phyloP scores from a whole-genome alignment of 2,329 filamentous ascomycete genomes.

The Colletotrichum sp. region DNA sequence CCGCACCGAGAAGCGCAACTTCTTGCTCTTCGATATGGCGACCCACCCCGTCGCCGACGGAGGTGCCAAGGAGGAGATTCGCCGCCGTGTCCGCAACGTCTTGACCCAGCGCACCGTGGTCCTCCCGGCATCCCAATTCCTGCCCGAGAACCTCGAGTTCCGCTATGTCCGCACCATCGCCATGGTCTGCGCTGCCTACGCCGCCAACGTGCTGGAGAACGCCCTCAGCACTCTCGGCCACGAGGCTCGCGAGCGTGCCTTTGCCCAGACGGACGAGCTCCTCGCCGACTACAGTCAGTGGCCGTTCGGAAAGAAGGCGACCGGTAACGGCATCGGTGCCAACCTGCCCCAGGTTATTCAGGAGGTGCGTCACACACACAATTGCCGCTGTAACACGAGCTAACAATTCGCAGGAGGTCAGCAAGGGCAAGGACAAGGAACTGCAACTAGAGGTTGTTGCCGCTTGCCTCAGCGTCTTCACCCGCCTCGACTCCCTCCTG shows the following conservation, averaged over 20 bases:
- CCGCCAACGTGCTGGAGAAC: conserved; percentile 97
- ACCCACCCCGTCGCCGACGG: conserved; percentile 97
- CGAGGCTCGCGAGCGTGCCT: conserved; percentile 91
- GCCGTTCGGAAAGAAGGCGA: conserved; percentile 89
- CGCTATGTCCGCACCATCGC: conserved; percentile 88
- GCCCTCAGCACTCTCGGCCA: conserved; percentile 93
- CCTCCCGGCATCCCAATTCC: conserved; percentile 82
- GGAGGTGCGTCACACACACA: conserved; percentile 57
- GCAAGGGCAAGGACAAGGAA: conserved; percentile 88
- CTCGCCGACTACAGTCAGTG: conserved; percentile 96
- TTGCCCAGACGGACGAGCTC: conserved; percentile 95
- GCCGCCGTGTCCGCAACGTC: conserved; percentile 88
- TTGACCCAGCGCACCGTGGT: conserved; percentile 95
- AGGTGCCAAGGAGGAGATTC: conserved; percentile 96
- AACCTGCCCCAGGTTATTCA: conserved; percentile 87
- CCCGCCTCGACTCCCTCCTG: conserved; percentile 92
- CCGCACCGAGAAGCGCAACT: conserved; percentile 98
- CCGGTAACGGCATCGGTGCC: conserved; percentile 82
- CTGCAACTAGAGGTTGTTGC: conserved; percentile 96
- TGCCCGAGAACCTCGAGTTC: conserved; percentile 94
- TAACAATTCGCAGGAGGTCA: conserved; percentile 68
- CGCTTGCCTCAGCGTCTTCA: conserved; percentile 96
- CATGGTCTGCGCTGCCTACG: conserved; percentile 98
- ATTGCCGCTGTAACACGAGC: neutral
- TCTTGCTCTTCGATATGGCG: conserved; percentile 99